Evolutionary conservation across 2,329 filamentous ascomycete genomes (phyloP).

Genomic region (Aspergillus sp.): DNA sequence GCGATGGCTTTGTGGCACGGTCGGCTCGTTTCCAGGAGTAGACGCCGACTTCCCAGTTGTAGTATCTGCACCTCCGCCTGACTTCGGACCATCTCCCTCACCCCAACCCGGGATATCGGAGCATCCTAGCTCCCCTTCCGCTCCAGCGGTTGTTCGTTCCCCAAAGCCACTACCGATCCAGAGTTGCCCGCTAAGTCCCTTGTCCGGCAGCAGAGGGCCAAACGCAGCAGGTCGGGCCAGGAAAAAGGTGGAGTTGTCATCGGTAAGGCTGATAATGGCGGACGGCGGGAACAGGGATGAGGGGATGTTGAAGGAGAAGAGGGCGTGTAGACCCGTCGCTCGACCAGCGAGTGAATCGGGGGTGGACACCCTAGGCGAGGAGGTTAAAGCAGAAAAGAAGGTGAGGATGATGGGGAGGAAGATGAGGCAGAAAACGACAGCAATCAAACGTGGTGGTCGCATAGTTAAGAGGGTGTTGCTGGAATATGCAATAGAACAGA

Average conservation of each 20-base stretch:
- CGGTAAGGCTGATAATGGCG: slow-evolving; percentile 91
- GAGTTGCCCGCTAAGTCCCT: slow-evolving; percentile 81
- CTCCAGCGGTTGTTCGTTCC: slow-evolving; percentile 60
- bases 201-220: slow-evolving; percentile 72
- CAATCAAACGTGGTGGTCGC: slow-evolving; percentile 50
- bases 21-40: slow-evolving; percentile 24
- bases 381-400: slow-evolving; percentile 47
- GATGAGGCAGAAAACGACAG: slow-evolving; percentile 50
- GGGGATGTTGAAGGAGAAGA: slow-evolving; percentile 72
- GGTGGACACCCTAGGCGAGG: slow-evolving; percentile 40
- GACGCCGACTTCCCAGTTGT: slow-evolving; percentile 26
- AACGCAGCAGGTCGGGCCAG: slow-evolving; percentile 90
- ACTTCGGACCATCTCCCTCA: slow-evolving; percentile 52
- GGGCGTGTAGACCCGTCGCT: slow-evolving; percentile 54
- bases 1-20: slow-evolving; percentile 21
- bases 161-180: slow-evolving; percentile 94
- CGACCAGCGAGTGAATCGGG: slow-evolving; percentile 40
- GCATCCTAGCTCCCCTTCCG: slow-evolving; percentile 86
- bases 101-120: slow-evolving; percentile 92
- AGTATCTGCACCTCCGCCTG: slow-evolving; percentile 23
- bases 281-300: slow-evolving; percentile 92
- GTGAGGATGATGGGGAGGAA: slow-evolving; percentile 52
- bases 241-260: slow-evolving; percentile 98
- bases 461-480: slow-evolving; percentile 33
- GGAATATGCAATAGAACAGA: not conserved